Evolutionary conservation across 2,329 filamentous ascomycete genomes (phyloP), one percentile per base, ranked within the genome.

Genomic region (Beauveria brongniartii): DNA sequence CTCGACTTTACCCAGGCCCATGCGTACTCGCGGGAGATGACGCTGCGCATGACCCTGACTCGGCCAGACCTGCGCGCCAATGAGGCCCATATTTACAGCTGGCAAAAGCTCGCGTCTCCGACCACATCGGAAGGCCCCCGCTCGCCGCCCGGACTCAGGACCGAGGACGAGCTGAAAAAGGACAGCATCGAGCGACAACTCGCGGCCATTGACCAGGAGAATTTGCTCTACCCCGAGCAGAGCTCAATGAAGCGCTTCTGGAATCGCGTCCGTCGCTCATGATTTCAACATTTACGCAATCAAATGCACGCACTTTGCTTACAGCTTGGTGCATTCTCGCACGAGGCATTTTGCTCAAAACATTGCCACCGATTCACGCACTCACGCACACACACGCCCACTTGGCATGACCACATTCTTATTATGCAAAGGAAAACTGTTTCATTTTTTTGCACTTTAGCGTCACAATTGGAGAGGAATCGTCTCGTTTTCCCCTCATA

Each of bases 21-120:
- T 2, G 76, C 80, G 0, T 80, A 82, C 40, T 88, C 84, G 60
- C 70, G 92, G 40, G 92, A 97, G 73, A 97, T 97, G 92, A 97
- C 94, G 3, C 76, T 97, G 54, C 90, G 92, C 54, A 96, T 97
- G 92, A 97, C 93, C 0, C 81, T 97, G 59, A 97, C 94, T 3
- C 82, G 92, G 52, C 90, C 92, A 0, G 93, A 97, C 70, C 80
- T 97, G 53, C 86, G 92, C 47, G 87, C 87, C 5, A 80, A 87
- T 64, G 89, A 93, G 64, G 84, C 88, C 12, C 80, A 87, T 63
- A 80, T 90, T 18, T 90, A 92, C 67, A 85, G 85, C 47, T 90
- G 86, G 85, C 83, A 88, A 68, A 68, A 72, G 62, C 66, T 62
- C 47, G n/a, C 9, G 12, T 62, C 65, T 44, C 66, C 55, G 63